phyloP scores from a whole-genome alignment of 2,329 filamentous ascomycete genomes.

The Ophiostoma pallidulum region DNA sequence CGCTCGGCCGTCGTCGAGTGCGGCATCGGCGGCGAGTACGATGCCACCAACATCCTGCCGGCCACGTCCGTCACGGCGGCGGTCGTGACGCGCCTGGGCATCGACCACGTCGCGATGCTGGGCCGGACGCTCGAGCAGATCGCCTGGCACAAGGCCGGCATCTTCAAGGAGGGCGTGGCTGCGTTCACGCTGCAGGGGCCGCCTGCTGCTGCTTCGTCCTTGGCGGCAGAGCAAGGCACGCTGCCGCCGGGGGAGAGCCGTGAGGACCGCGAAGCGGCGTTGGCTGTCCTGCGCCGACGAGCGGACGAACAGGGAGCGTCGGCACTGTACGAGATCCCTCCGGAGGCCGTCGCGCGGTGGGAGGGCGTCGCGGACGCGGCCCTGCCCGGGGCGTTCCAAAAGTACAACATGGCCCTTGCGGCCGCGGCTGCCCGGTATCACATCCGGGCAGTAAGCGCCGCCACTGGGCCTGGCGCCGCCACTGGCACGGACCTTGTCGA shows the following conservation, averaged over 20 bases:
- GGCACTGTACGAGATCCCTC: conserved; percentile 34
- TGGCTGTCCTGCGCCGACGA: conserved; percentile 46
- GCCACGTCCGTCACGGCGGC: conserved; percentile 14
- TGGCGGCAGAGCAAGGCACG: neutral
- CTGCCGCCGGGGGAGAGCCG: neutral
- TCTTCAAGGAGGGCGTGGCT: conserved; percentile 51
- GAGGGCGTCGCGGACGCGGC: conserved; percentile 40
- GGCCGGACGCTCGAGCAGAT: conserved; percentile 56
- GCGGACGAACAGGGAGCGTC: conserved; percentile 43
- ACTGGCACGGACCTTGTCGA: conserved; percentile 37
- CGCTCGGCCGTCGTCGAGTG: conserved; percentile 79
- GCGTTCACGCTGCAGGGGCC: conserved; percentile 43
- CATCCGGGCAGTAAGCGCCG: conserved; percentile 6
- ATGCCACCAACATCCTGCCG: conserved; percentile 70
- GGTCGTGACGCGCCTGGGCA: conserved; percentile 46
- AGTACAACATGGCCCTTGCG: conserved; percentile 44
- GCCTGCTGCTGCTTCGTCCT: neutral
- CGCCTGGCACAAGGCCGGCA: conserved; percentile 66
- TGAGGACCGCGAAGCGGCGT: conserved; percentile 27
- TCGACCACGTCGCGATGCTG: conserved; percentile 57
- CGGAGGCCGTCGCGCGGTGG: conserved; percentile 37
- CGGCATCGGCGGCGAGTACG: conserved; percentile 65
- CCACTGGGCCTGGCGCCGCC: conserved; percentile 12
- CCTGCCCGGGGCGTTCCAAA: conserved; percentile 39
- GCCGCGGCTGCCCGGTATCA: conserved; percentile 20